A percentile compares a stretch with the other conserved stretches of the same genome.
These are phyloP conservation scores for Plasmopara viticola DNA, from an alignment of 352 stramenopile species.

Conservation along the genomic window DNA sequence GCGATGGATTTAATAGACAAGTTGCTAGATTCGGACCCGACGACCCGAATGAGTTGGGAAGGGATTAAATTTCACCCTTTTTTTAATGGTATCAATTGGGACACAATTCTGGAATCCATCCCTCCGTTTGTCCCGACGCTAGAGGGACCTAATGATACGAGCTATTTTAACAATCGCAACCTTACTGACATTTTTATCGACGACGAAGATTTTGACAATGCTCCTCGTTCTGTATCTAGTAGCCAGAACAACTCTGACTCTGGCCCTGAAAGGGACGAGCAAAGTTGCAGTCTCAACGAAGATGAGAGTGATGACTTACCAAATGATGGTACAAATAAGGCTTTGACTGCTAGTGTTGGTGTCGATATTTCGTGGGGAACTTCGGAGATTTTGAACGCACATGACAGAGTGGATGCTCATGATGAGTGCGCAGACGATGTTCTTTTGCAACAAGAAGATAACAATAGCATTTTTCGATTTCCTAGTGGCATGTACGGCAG, in stretches of 20 bases:
- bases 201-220: conserved; percentile 65
- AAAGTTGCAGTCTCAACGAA: conserved; percentile 7
- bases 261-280: conserved; percentile 23
- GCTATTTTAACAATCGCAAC: conserved; percentile 88
- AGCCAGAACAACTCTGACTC: conserved; percentile 20
- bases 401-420: conserved; percentile 4
- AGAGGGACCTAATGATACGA: conserved; percentile 81
- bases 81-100: conserved; percentile 75
- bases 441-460: conserved; percentile 20
- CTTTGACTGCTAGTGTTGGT: conserved; percentile 9
- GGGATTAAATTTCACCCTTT: conserved; percentile 60
- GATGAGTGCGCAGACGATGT: conserved; percentile 6
- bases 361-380: conserved; percentile 22
- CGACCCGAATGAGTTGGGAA: conserved; percentile 62
- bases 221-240: conserved; percentile 32
- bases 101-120: conserved; percentile 68
- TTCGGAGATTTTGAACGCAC: conserved; percentile 3
- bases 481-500: conserved; percentile 65
- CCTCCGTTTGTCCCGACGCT: conserved; percentile 84
- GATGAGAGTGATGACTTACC: conserved; percentile 5
- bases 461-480: conserved; percentile 42
- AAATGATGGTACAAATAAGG: conserved; percentile 12
- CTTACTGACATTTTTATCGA: conserved; percentile 83
- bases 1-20: conserved; percentile 81
- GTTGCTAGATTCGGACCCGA: conserved; percentile 62